These are phyloP conservation scores for Conticribra guillardii DNA, from an alignment of 108 stramenopile species.

Conservation along the genomic window DNA sequence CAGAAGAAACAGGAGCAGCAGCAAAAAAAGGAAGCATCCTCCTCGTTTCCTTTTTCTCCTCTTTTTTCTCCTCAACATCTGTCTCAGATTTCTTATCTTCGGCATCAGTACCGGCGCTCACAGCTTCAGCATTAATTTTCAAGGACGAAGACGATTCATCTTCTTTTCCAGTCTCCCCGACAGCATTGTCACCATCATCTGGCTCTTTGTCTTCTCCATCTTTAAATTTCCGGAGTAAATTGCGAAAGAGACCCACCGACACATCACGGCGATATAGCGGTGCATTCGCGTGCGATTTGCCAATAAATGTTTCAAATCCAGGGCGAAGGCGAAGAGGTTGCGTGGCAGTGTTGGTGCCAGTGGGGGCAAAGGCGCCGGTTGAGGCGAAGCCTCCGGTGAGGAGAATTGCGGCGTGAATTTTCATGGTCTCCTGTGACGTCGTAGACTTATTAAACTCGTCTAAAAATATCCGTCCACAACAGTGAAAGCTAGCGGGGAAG, in stretches of 20 bases:
- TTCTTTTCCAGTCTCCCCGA: background rate
- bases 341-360: background rate
- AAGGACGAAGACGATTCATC: background rate
- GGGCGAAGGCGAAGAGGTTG: background rate
- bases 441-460: too few relatives aligned
- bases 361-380: background rate
- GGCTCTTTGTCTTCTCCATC: background rate
- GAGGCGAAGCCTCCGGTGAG: background rate
- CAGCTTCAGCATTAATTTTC: background rate
- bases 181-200: background rate
- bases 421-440: background rate
- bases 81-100: background rate
- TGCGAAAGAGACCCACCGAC: constrained; percentile 35
- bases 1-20: background rate
- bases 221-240: constrained; percentile 28
- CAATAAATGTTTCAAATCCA: background rate
- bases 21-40: background rate
- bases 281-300: background rate
- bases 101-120: background rate
- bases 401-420: background rate
- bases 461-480: too few relatives aligned
- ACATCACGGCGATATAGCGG: constrained; percentile 19
- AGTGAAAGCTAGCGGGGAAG: too few relatives aligned
- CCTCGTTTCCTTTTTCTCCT: background rate
- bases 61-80: background rate